Evolutionary conservation across 2,329 filamentous ascomycete species (phyloP), one percentile per base, ranked within the genome.

Genomic region (Setomelanomma holmii): DNA sequence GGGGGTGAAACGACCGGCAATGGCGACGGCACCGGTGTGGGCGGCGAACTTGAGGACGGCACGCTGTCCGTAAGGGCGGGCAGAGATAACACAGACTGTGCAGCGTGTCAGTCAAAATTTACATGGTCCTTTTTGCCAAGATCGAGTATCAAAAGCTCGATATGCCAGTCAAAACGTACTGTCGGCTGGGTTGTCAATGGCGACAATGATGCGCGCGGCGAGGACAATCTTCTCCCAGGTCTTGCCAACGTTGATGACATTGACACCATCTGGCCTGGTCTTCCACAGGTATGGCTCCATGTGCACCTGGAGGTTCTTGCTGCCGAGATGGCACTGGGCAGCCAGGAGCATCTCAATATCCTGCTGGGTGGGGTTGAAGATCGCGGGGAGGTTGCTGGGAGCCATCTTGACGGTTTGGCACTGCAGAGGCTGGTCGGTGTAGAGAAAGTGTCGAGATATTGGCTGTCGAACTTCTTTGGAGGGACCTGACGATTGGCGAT

Each of bases 201-300:
- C 91, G 77, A 90, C 93, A 80, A 99, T 98, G 85, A 99, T 96
- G 76, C 95, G 93, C 78, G 95, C 95, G 71, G 95, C 95, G 71
- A 99, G 89, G 76, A 98, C 91, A 79, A 99, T 96, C 88, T 99
- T 99, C 88, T 99, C 95, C 95, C 93, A 99, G 82, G 95, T 99
- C 91, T 99, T 99, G 85, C 93, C 93, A 82, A 99, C 91, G 89
- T 99, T 99, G 82, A 99, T 86, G 69, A 99, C 87, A 81, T 99
- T 99, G 84, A 99, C 89, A 83, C 95, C 95, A 76, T 99, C 96
- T 68, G 91, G 89, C 78, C 95, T 91, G 80, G 92, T 96, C 90
- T 99, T 99, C 93, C 93, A 99, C 77, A 99, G 89, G 86, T 99
- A 99, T 4, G 92, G 90, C 84, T 96, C 91, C 92, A 97, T 98